A percentile compares a stretch with the other conserved stretches of the same genome.
Conservation (phyloP, 2,329 filamentous ascomycete genomes). For the Aschersonia sp. region DNA sequence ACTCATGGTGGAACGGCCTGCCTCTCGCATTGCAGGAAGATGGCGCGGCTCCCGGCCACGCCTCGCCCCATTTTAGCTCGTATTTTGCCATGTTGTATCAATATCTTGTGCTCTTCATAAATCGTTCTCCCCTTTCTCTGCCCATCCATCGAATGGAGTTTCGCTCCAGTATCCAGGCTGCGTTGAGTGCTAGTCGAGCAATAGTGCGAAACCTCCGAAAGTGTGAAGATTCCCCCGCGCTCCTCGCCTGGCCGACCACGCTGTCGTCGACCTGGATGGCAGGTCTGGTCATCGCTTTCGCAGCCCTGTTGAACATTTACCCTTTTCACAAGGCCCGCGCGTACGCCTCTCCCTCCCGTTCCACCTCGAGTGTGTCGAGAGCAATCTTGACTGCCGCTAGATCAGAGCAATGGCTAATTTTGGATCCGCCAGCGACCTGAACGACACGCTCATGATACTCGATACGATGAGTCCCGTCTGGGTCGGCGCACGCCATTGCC, state of each 20-base stretch:
- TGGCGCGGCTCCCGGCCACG: background rate
- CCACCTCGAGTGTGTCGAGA: background rate
- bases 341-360: background rate
- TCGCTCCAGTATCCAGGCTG: conserved; percentile 14
- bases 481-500: background rate
- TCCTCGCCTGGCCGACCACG: conserved; percentile 19
- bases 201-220: conserved; percentile 12
- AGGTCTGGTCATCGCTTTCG: conserved; percentile 19
- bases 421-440: background rate
- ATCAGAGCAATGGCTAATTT: background rate
- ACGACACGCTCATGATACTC: background rate
- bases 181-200: conserved; percentile 12
- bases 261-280: conserved; percentile 22
- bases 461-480: background rate
- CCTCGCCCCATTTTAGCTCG: conserved; percentile 1
- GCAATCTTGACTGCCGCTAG: background rate
- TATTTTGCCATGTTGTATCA: conserved; percentile 18
- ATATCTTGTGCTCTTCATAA: conserved; percentile 16
- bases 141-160: conserved; percentile 13
- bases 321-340: background rate
- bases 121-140: conserved; percentile 19
- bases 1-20: conserved; percentile 13
- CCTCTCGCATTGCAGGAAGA: conserved; percentile 7
- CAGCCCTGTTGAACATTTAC: conserved; percentile 10
- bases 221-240: conserved; percentile 4